A percentile compares a stretch with the other conserved stretches of the same genome.
These are phyloP conservation scores for Eucalyptus globulus DNA, from an alignment of 345 rosid species.

Conservation along the genomic window DNA sequence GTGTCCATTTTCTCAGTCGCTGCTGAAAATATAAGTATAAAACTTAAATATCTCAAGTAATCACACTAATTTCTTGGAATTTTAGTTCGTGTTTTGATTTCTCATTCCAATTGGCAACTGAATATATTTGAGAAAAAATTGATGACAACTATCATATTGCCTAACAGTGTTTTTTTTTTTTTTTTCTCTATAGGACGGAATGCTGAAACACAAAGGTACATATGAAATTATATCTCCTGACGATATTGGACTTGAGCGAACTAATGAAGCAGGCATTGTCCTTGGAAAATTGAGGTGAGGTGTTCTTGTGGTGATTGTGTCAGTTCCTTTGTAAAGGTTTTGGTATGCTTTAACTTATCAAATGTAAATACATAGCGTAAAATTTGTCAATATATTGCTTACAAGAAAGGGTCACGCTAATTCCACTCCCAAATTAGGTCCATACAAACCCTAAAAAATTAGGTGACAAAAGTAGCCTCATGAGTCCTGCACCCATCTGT, in stretches of 20 bases:
- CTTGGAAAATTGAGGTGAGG: constrained; percentile 86
- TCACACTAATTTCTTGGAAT: not conserved
- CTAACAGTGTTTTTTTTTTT: not conserved
- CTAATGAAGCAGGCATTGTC: constrained; percentile 84
- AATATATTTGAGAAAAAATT: not conserved
- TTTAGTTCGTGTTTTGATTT: not conserved
- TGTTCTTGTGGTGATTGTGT: not conserved
- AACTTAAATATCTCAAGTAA: not conserved
- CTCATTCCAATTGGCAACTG: not conserved
- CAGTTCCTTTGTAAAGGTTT: not conserved
- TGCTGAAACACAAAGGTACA: constrained; percentile 86
- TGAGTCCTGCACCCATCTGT: not conserved
- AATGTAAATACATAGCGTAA: not conserved
- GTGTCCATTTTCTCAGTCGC: not conserved
- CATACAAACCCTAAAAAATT: not conserved
- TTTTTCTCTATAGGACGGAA: constrained; percentile 66
- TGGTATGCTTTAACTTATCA: not conserved
- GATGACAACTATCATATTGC: not conserved
- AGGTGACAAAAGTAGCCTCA: not conserved
- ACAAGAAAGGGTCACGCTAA: not conserved
- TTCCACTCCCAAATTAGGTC: not conserved
- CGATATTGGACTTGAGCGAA: constrained; percentile 83
- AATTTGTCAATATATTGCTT: not conserved
- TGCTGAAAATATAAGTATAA: not conserved
- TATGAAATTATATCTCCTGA: constrained; percentile 89